These are phyloP conservation scores for Aspergillus funiculosus DNA, from an alignment of 495 filamentous ascomycete genomes.

Conservation along the genomic window DNA sequence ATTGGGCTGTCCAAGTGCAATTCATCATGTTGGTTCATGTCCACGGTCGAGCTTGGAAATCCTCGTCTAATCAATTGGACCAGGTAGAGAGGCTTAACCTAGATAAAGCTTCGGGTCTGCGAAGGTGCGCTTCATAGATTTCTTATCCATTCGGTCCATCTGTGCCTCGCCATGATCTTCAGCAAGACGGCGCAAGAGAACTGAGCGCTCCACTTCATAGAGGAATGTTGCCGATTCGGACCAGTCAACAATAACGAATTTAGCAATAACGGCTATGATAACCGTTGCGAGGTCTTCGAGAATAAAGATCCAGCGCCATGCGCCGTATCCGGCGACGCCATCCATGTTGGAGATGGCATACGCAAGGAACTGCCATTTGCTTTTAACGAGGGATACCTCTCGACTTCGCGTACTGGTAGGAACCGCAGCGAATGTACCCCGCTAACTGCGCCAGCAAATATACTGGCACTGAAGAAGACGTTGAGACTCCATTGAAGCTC, in stretches of 20 bases:
- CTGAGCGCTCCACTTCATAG: conserved; percentile 34
- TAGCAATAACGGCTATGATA: conserved; percentile 38
- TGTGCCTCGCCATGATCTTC: conserved; percentile 36
- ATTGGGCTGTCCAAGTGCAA: conserved; percentile 25
- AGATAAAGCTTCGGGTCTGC: conserved; percentile 54
- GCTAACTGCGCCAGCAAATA: conserved; percentile 53
- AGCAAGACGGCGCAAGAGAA: conserved; percentile 39
- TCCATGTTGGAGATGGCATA: conserved; percentile 42
- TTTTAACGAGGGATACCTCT: background rate
- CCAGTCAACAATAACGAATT: conserved; percentile 49
- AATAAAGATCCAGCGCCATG: conserved; percentile 27
- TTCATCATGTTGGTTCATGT: background rate
- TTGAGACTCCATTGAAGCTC: conserved; percentile 53
- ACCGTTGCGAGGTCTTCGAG: conserved; percentile 4
- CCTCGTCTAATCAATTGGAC: too few relatives aligned
- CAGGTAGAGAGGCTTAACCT: conserved; percentile 32
- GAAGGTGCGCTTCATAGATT: conserved; percentile 42
- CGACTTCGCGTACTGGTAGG: too few relatives aligned
- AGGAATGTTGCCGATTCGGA: conserved; percentile 46
- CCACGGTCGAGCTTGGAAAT: too few relatives aligned
- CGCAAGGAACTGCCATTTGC: conserved; percentile 8
- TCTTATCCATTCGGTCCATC: conserved; percentile 47
- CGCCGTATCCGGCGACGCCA: conserved; percentile 18
- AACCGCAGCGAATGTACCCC: too few relatives aligned
- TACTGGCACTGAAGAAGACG: conserved; percentile 50